These are phyloP conservation scores for Pseudocercospora fijiensis DNA, from an alignment of 2,329 filamentous ascomycete genomes.

Conservation along the genomic window DNA sequence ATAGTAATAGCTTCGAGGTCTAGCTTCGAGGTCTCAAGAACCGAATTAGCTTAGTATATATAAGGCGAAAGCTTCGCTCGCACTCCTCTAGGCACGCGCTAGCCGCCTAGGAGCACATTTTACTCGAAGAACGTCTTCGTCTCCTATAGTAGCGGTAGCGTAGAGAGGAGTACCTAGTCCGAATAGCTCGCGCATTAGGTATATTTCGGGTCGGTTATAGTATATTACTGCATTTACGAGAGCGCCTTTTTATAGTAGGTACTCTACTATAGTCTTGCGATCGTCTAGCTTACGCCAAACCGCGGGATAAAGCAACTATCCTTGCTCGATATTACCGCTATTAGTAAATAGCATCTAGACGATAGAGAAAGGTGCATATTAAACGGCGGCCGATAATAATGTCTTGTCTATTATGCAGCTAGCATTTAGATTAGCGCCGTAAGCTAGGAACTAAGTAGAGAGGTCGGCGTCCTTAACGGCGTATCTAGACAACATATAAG, in stretches of 20 bases:
- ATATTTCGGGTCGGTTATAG: background rate
- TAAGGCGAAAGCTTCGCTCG: no score
- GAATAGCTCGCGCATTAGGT: background rate
- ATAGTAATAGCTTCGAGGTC: no score
- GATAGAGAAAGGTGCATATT: background rate
- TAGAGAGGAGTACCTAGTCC: constrained; percentile 3
- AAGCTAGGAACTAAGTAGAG: constrained; percentile 2
- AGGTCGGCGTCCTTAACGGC: constrained; percentile 1
- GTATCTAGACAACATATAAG: constrained; percentile 4
- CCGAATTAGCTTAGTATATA: no score
- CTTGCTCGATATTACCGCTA: background rate
- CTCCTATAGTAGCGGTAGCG: constrained; percentile 1
- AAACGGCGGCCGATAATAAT: constrained; percentile 2
- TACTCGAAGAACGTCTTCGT: background rate
- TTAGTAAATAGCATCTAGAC: constrained; percentile 6
- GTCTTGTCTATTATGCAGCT: constrained; percentile 5
- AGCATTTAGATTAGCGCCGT: constrained; percentile 8
- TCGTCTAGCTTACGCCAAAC: constrained; percentile 1
- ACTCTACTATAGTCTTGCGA: constrained; percentile 1
- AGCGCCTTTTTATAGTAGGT: background rate
- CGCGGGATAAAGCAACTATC: constrained; percentile 6
- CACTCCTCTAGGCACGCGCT: no score
- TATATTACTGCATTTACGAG: constrained; percentile 7
- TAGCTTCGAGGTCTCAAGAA: no score
- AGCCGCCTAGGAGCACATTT: no score